A percentile compares a stretch with the other conserved stretches of the same genome.
These are phyloP conservation scores for Fragaria ananassa DNA, from an alignment of 306 rosid genomes.

Conservation along the genomic window DNA sequence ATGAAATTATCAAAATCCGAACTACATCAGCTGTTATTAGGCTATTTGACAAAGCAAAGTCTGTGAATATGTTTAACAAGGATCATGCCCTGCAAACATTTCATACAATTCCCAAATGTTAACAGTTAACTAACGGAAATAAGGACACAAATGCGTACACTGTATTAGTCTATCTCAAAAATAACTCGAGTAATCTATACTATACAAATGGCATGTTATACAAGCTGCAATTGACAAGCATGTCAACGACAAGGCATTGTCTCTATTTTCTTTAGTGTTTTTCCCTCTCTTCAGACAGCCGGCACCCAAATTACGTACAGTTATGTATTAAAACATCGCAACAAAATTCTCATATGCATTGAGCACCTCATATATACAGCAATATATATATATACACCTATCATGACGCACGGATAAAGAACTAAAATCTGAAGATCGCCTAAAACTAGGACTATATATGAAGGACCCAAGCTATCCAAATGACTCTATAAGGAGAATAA, in stretches of 20 bases:
- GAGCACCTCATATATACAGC: not conserved
- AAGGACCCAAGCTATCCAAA: constrained; percentile 15
- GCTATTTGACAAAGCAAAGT: not conserved
- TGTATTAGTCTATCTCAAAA: not conserved
- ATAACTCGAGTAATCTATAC: not conserved
- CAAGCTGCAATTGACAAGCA: not conserved
- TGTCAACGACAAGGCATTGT: not conserved
- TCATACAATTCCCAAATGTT: not conserved
- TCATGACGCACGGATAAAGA: not conserved
- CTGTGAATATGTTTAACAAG: not conserved
- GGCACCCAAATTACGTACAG: not conserved
- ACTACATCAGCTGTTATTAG: not conserved
- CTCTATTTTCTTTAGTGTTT: not conserved
- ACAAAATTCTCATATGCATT: not conserved
- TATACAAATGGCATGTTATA: not conserved
- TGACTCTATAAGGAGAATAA: not conserved
- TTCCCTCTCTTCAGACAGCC: not conserved
- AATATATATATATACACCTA: not conserved
- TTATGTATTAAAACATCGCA: not conserved
- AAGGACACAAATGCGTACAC: not conserved
- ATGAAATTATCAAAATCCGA: not conserved
- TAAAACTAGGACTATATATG: not conserved
- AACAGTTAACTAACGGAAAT: too few species aligned
- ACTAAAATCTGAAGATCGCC: not conserved
- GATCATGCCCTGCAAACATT: not conserved